These are phyloP conservation scores for Ligustrum vulgare DNA, from an alignment of 257 asterid genomes.

Conservation along the genomic window DNA sequence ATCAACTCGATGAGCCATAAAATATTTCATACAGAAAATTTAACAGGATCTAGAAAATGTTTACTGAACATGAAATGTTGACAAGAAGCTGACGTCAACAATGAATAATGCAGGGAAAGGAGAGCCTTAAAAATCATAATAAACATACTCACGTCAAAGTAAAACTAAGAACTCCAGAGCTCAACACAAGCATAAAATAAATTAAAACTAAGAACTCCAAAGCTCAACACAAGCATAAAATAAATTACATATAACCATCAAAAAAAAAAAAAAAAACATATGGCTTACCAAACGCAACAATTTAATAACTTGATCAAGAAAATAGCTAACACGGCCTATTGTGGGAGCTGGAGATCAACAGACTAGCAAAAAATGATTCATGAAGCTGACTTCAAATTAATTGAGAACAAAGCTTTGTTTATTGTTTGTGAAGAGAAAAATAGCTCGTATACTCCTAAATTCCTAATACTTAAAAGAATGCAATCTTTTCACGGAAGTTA, in stretches of 20 bases:
- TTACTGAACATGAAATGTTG: not conserved
- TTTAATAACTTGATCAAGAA: not conserved
- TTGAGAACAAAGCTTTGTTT: not conserved
- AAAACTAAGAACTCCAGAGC: constrained; percentile 11
- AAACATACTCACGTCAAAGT: constrained; percentile 11
- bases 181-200: constrained; percentile 5
- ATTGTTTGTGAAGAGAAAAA: not conserved
- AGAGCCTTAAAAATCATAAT: not conserved
- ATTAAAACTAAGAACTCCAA: constrained; percentile 8
- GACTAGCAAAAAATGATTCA: not conserved
- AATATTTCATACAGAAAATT: no score
- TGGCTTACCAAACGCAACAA: not conserved
- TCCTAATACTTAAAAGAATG: not conserved
- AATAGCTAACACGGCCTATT: not conserved
- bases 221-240: constrained; percentile 14
- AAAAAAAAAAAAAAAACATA: not conserved
- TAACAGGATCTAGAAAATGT: not conserved
- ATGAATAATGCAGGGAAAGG: not conserved
- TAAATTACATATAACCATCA: constrained; percentile 16
- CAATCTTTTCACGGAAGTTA: not conserved
- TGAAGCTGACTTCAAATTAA: not conserved
- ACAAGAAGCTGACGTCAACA: not conserved
- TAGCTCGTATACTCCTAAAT: not conserved
- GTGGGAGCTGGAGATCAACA: not conserved
- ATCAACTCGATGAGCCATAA: not conserved